phyloP scores from a whole-genome alignment of 139 green algal species.

The Chlamydomonas incerta region DNA sequence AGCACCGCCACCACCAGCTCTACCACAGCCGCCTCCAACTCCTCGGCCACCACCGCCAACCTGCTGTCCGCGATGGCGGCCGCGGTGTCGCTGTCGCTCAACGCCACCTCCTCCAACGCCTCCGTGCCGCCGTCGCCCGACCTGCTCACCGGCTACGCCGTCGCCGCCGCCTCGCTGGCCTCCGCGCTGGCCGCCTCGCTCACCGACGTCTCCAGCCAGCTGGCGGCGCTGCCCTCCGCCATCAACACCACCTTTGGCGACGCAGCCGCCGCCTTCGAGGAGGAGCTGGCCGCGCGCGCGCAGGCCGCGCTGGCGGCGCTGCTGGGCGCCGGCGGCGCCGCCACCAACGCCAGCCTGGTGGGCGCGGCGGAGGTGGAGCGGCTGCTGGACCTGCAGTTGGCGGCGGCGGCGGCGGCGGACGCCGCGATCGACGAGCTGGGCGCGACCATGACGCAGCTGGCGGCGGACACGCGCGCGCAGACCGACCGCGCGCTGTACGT shows the following conservation, averaged over 20 bases:
- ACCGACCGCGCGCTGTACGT: slow-evolving; percentile 26
- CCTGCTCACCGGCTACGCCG: not conserved
- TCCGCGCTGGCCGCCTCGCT: not conserved
- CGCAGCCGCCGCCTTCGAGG: not conserved
- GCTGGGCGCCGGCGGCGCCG: not conserved
- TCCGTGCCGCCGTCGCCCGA: not conserved
- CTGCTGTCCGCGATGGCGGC: not conserved
- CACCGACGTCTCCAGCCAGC: not conserved
- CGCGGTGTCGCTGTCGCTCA: not conserved
- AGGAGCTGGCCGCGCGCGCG: not conserved
- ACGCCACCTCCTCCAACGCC: not conserved
- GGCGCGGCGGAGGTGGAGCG: not conserved
- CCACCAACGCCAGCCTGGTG: not conserved
- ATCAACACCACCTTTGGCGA: not conserved
- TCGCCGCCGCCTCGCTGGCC: not conserved
- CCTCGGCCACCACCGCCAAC: not conserved
- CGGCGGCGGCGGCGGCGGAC: not conserved
- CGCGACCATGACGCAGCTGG: not conserved
- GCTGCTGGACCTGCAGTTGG: not conserved
- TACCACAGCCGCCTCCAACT: no score
- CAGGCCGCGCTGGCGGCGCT: not conserved
- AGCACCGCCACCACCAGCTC: no score
- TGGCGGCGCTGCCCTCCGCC: not conserved
- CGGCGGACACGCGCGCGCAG: not conserved
- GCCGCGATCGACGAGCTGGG: not conserved